Evolutionary conservation across 2,329 filamentous ascomycete genomes (phyloP), one percentile per base, ranked within the genome.

Genomic region (Scedosporium aurantiacum): DNA sequence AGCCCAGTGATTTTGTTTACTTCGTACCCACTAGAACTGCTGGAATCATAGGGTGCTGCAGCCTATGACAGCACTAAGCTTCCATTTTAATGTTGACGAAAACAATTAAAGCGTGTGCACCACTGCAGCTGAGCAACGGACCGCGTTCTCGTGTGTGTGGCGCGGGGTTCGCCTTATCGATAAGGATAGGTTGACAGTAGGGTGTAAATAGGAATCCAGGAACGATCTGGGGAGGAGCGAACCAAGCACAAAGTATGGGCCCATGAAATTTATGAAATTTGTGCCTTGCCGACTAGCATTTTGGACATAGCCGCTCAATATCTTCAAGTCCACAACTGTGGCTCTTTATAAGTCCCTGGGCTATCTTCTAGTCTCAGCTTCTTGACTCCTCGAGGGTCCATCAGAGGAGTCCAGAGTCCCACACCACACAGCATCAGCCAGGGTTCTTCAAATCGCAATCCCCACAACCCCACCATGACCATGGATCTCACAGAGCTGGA

Each of bases 401-500:
- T 37, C 8, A 8, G 32, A 37, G 32, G 32, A 37, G 32, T 37
- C 32, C 32, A 37, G 32, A 10, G 32, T 12, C 32, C 32, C 8
- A 3, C 5, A 37, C 21, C 27, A 5, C n/a, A 3, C 16, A 10
- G 5, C 56, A 23, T 23, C 28, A 10, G n/a, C 57, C 57, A 27
- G n/a, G 40, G 57, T 32, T n/a, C 28, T 5, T 23, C n/a, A 4
- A 41, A 18, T 23, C 40, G 7, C 16, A 12, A 14, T n/a, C 10
- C 10, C 43, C 25, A 18, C 12, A 43, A 21, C 21, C 23, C 25
- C 28, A 18, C 58, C 14, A 60, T 60, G 41, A n/a, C 58, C 21
- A 28, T 40, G 47, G 47, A 60, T 61, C 74, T 79, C 32, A 73
- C 71, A 27, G 76, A 79, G 21, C 76, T 92, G 2, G 88, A 96